phyloP scores from a whole-genome alignment of 108 stramenopile genomes.

The Conticribra guillardii region DNA sequence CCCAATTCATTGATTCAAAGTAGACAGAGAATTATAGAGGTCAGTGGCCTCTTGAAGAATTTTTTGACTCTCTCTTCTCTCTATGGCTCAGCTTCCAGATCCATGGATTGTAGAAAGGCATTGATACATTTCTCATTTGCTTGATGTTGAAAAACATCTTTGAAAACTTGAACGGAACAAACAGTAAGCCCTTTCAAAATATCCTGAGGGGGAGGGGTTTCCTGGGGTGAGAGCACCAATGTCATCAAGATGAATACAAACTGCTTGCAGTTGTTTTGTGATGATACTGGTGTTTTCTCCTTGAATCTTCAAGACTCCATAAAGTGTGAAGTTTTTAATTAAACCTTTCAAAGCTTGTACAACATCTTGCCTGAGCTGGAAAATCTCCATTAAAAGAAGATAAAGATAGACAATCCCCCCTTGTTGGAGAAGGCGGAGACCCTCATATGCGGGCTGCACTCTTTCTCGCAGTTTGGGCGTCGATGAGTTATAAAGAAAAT shows the following conservation, averaged over 20 bases:
- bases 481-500: no score
- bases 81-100: not conserved
- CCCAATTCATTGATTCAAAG: not conserved
- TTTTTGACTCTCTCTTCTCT: not conserved
- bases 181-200: not conserved
- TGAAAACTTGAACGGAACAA: not conserved
- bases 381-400: no score
- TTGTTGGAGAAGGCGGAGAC: no score
- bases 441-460: no score
- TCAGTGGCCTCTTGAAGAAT: not conserved
- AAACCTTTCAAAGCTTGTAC: no score
- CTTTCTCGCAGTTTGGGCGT: no score
- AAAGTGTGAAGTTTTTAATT: no score
- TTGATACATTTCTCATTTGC: not conserved
- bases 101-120: not conserved
- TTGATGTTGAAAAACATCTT: not conserved
- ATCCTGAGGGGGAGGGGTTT: not conserved
- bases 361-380: no score
- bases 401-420: no score
- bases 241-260: not conserved
- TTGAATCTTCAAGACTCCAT: no score
- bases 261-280: no score
- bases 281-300: no score
- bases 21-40: not conserved
- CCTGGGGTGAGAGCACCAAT: not conserved